Evolutionary conservation across 352 stramenopile genomes (phyloP), one percentile per base, ranked within the genome.

Genomic region (Phytophthora pinifolia): DNA sequence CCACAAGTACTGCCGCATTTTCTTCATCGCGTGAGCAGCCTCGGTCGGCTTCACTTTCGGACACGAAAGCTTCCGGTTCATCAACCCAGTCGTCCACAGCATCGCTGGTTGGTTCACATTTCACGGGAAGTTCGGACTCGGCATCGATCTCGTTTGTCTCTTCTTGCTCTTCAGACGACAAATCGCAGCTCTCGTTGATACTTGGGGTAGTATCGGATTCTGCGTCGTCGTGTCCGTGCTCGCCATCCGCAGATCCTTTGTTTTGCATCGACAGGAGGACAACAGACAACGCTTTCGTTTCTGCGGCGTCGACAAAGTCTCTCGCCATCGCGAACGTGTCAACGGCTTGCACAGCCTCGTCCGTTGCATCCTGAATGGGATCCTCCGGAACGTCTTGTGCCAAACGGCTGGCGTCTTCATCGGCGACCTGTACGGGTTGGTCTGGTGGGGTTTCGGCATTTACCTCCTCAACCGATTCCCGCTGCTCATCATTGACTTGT

Each of bases 111-210:
- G 17, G 15, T 46, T 27, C 25, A 7, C 42, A 17, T 27, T 27
- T n/a, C 9, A 17, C n/a, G 15, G 9, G 10, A 41, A 9, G 5
- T 30, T 55, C 36, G n/a, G 17, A 3, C n/a, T 41, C 49, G 10
- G 8, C 27, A 15, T 10, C 20, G 14, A 12, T 29, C 7, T 10
- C 14, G 8, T 36, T 25, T n/a, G 12, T 10, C 8, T 59, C 52
- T 4, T 59, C 54, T 30, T 57, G 58, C 20, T 67, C 52, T 29
- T 58, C 38, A 10, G 46, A 50, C 15, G 46, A 41, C 17, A 37
- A 0, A 18, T 56, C 53, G 20, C 32, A 41, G 9, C 37, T 54
- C 12, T 45, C 53, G 3, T 36, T 39, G 10, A 53, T 48, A 32
- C 42, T 65, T 15, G 35, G 41, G 36, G 48, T 56, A 31, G 44